These are phyloP conservation scores for Nannochloropsis salina DNA, from an alignment of 108 stramenopile species.

Conservation along the genomic window DNA sequence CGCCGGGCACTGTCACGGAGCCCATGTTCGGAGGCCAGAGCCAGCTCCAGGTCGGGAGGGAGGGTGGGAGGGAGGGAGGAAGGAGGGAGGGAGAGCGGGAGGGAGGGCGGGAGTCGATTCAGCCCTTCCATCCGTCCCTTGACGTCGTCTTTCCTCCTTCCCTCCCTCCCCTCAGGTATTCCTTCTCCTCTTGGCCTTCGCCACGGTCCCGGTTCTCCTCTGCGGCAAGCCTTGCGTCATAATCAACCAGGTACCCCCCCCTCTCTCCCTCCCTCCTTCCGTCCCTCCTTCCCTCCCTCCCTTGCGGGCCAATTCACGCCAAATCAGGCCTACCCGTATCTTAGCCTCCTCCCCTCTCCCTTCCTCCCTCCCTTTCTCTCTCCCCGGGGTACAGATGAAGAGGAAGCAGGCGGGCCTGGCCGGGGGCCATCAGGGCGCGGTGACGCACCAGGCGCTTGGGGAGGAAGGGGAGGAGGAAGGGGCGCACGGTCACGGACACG, in stretches of 20 bases:
- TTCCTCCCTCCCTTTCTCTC: not conserved
- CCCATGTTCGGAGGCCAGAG: slow-evolving; percentile 87
- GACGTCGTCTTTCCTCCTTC: not conserved
- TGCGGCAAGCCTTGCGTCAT: slow-evolving; percentile 70
- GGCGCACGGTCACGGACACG: slow-evolving; percentile 20
- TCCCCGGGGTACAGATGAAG: not conserved
- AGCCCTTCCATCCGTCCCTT: not conserved
- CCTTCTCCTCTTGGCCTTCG: slow-evolving; percentile 77
- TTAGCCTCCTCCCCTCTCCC: not conserved
- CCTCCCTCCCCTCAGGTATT: slow-evolving; percentile 57
- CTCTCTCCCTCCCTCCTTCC: not conserved
- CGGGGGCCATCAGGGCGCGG: not conserved
- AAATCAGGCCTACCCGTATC: no score
- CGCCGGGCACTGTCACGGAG: slow-evolving; percentile 85
- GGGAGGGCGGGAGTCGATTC: no score
- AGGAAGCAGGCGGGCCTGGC: not conserved
- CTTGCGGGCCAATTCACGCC: no score
- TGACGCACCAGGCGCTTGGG: slow-evolving; percentile 46
- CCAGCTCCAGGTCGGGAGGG: slow-evolving; percentile 45
- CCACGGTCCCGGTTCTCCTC: slow-evolving; percentile 82
- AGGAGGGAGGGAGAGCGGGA: slow-evolving; percentile 15
- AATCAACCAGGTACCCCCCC: slow-evolving; percentile 23
- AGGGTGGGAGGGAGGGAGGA: not conserved
- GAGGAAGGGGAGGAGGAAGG: slow-evolving; percentile 57
- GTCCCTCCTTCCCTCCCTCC: slow-evolving; percentile 22